A percentile compares a stretch with the other conserved stretches of the same genome.
phyloP scores from a whole-genome alignment of 805 yeast genomes.

The Pichia nanzhaoensis region DNA sequence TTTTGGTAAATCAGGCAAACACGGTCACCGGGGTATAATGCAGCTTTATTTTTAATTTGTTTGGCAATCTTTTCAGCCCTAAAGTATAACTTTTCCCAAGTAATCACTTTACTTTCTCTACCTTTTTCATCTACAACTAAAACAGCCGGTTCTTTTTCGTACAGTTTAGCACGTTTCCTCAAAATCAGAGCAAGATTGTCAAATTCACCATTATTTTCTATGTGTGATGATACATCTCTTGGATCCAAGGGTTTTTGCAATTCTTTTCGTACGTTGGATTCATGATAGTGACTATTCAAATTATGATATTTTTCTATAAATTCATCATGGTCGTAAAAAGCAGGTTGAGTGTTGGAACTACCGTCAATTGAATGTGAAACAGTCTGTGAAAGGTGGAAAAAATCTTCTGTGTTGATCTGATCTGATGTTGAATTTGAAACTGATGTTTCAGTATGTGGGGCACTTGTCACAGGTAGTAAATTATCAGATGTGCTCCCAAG shows the following conservation, averaged over 20 bases:
- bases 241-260: constrained; percentile 62
- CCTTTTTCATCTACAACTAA: constrained; percentile 70
- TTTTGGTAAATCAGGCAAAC: constrained; percentile 81
- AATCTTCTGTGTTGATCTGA: constrained; percentile 1
- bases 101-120: constrained; percentile 64
- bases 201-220: constrained; percentile 30
- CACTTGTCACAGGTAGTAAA: background rate
- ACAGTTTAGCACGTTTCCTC: constrained; percentile 61
- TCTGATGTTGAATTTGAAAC: constrained; percentile 1
- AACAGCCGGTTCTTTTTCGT: constrained; percentile 64
- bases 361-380: constrained; percentile 7
- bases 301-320: constrained; percentile 6
- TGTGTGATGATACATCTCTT: constrained; percentile 36
- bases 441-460: too few species aligned
- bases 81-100: constrained; percentile 85
- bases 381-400: constrained; percentile 5
- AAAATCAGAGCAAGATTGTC: constrained; percentile 67
- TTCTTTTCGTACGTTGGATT: constrained; percentile 21
- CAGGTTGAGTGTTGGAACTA: constrained; percentile 12
- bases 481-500: background rate
- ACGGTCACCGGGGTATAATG: constrained; percentile 73
- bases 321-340: constrained; percentile 7
- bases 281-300: background rate
- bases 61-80: constrained; percentile 86
- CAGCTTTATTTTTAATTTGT: constrained; percentile 65